These are phyloP conservation scores for Mycena floridula DNA, from an alignment of 768 basidiomycete species.

Conservation along the genomic window DNA sequence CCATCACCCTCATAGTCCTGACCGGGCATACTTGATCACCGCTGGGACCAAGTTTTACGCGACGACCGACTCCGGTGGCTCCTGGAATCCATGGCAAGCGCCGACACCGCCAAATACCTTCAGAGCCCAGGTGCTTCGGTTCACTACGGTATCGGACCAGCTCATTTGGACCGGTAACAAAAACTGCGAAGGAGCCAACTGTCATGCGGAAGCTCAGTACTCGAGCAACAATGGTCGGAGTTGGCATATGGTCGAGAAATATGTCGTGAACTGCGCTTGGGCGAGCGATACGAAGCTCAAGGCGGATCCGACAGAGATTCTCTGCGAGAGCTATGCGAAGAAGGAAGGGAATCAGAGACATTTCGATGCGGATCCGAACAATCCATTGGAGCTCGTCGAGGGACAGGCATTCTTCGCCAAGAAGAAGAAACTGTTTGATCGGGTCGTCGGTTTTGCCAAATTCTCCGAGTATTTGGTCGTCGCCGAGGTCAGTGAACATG, in stretches of 20 bases:
- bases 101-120: slow-evolving; percentile 79
- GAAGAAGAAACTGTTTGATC: slow-evolving; percentile 74
- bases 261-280: slow-evolving; percentile 91
- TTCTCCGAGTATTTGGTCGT: slow-evolving; percentile 97
- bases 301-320: slow-evolving; percentile 80
- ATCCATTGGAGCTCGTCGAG: slow-evolving; percentile 73
- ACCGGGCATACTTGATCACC: slow-evolving; percentile 91
- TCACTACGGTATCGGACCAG: slow-evolving; percentile 81
- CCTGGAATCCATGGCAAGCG: slow-evolving; percentile 54
- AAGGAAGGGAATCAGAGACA: slow-evolving; percentile 75
- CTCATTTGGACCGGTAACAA: slow-evolving; percentile 85
- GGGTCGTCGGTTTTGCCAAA: slow-evolving; percentile 92
- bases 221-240: slow-evolving; percentile 68
- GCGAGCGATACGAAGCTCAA: slow-evolving; percentile 73
- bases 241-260: slow-evolving; percentile 77
- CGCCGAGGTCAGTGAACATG: slow-evolving; percentile 72
- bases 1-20: slow-evolving; percentile 73
- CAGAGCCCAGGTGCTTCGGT: slow-evolving; percentile 68
- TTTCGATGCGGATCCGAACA: slow-evolving; percentile 41
- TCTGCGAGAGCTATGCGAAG: slow-evolving; percentile 83
- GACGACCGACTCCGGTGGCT: slow-evolving; percentile 76
- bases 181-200: slow-evolving; percentile 56
- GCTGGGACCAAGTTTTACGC: slow-evolving; percentile 54
- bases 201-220: slow-evolving; percentile 73
- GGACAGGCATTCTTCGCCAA: slow-evolving; percentile 69